Evolutionary conservation across 192 early-diverging fungal species (phyloP).

Genomic region (Coemansia sp.): DNA sequence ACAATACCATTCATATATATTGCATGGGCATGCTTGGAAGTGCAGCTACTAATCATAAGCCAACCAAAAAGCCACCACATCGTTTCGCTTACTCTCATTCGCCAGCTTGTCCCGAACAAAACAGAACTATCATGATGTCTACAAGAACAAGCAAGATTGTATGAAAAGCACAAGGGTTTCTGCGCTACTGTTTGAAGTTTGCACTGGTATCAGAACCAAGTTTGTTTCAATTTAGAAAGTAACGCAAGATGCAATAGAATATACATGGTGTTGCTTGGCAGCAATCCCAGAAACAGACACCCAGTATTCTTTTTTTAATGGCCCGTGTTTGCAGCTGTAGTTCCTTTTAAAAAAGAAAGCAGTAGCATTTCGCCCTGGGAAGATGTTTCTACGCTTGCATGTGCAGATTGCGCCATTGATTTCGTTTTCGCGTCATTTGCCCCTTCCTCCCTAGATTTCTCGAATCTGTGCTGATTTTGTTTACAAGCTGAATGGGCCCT

Average conservation of each 20-base stretch:
- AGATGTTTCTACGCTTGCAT: not conserved
- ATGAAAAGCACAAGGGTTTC: no score
- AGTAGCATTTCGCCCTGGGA: not conserved
- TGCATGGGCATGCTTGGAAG: not conserved
- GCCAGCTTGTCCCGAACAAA: not conserved
- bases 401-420: slow-evolving; percentile 7
- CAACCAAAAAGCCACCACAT: not conserved
- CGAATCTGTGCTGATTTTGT: not conserved
- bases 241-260: not conserved
- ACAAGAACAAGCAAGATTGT: no score
- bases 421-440: not conserved
- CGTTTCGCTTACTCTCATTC: not conserved
- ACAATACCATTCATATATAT: no score
- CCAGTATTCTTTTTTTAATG: not conserved
- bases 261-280: not conserved
- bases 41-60: not conserved
- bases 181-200: no score
- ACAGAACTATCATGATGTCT: no score
- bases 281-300: not conserved
- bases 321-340: no score
- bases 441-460: not conserved
- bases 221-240: not conserved
- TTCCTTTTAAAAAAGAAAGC: no score
- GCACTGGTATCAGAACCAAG: no score
- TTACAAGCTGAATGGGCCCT: not conserved